A percentile compares a stretch with the other conserved stretches of the same genome.
phyloP scores from a whole-genome alignment of 2,329 filamentous ascomycete species.

The Xylariaceae sp. region DNA sequence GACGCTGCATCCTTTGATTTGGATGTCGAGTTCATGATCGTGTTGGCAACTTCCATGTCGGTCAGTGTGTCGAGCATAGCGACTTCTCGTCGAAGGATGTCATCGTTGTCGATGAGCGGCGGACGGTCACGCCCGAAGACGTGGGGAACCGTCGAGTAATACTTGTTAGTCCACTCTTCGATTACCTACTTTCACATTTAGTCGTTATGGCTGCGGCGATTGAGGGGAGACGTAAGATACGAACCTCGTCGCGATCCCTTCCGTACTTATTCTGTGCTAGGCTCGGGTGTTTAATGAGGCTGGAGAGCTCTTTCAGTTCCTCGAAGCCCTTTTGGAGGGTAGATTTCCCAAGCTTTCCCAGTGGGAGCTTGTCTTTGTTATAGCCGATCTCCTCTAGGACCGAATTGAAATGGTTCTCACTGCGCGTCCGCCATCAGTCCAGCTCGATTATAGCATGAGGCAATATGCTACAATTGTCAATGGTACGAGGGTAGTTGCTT shows the following conservation, averaged over 20 bases:
- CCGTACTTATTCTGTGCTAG: constrained; percentile 53
- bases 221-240: constrained; percentile 22
- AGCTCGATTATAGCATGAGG: neutral
- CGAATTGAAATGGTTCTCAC: constrained; percentile 67
- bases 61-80: constrained; percentile 78
- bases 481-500: neutral
- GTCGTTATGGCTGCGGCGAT: neutral
- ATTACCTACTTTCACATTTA: constrained; percentile 46
- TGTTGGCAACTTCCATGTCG: constrained; percentile 81
- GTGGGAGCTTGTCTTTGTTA: constrained; percentile 75
- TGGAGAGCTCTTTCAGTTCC: constrained; percentile 74
- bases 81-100: constrained; percentile 72
- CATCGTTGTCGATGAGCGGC: constrained; percentile 65
- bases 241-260: constrained; percentile 34
- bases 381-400: constrained; percentile 72
- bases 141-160: constrained; percentile 82
- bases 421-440: neutral
- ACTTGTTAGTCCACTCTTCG: constrained; percentile 73
- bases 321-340: constrained; percentile 78
- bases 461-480: neutral
- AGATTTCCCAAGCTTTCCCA: constrained; percentile 80
- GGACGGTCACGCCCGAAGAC: constrained; percentile 76
- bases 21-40: constrained; percentile 72
- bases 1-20: constrained; percentile 49
- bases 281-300: constrained; percentile 61